Evolutionary conservation across 257 asterid species (phyloP), one percentile per base, ranked within the genome.

Genomic region (Nicotiana sylvestris): DNA sequence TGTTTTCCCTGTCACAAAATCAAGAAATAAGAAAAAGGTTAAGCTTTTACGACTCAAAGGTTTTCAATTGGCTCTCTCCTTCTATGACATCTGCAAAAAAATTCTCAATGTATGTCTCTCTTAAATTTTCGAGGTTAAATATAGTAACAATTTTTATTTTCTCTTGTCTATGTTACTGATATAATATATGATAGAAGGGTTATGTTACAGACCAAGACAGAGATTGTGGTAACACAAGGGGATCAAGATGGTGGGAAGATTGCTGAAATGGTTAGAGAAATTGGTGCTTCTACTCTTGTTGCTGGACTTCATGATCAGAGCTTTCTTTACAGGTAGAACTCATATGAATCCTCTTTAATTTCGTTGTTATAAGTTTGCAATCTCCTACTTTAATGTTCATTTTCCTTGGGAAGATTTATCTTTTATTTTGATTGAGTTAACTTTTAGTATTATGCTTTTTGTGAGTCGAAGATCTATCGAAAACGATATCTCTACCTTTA

Each of bases 221-320:
- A 95, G 89, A 95, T 95, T 77, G 93, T 95, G 29, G 98, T 95
- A 70, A 89, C 96, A 81, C 97, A 95, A 86, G 97, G 94, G 76
- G 97, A 92, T 80, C 83, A 83, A 76, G 98, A 95, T 18, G 97
- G 98, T 17, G 87, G 91, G 18, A 85, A 89, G 68, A 88, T 95
- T 81, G 97, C 90, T 35, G 88, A 94, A 27, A 82, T 92, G 81
- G 95, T 93, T 30, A 87, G 93, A 81, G 98, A 95, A 84, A 87
- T 95, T 82, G 97, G 96, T 64, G 98, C 96, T 79, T 90, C 97
- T 69, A 90, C 98, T 80, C 97, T 95, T 61, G 96, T 95, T 76
- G 84, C 91, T 77, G 98, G 98, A 2, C 98, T 95, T 81, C 98
- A 95, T 84, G 94, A 91, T 86, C 93, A 91, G 84, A 95, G 98